Conservation (phyloP, 2,329 filamentous ascomycete genomes). For the Ceratocystis diversiconidia region DNA sequence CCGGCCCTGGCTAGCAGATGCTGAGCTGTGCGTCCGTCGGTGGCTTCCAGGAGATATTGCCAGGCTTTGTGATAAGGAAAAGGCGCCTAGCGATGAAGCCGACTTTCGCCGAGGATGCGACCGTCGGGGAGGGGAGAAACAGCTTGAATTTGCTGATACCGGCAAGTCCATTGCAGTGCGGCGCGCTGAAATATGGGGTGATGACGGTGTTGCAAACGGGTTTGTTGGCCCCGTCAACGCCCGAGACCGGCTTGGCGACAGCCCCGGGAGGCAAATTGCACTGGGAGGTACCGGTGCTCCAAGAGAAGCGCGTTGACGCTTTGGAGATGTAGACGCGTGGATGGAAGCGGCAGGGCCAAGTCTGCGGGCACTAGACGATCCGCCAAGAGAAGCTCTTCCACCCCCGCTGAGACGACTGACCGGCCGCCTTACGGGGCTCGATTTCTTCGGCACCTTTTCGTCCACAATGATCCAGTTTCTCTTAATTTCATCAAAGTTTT, state of each 20-base stretch:
- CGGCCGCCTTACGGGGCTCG: not conserved
- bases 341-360: constrained; percentile 20
- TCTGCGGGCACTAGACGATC: not conserved
- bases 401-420: not conserved
- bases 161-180: not conserved
- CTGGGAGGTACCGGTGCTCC: not conserved
- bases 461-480: constrained; percentile 60
- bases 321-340: constrained; percentile 14
- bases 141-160: not conserved
- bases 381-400: not conserved
- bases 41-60: not conserved
- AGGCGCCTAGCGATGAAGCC: not conserved
- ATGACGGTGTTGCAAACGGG: not conserved
- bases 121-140: constrained; percentile 30
- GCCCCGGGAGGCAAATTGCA: not conserved
- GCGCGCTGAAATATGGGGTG: not conserved
- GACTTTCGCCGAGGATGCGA: not conserved
- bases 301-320: not conserved
- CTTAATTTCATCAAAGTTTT: constrained; percentile 39
- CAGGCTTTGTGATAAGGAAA: not conserved
- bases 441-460: constrained; percentile 22
- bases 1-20: not conserved
- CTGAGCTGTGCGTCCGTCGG: constrained; percentile 5
- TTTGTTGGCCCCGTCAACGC: not conserved
- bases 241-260: not conserved